Evolutionary conservation across 169 alveolate genomes (phyloP), one percentile per base, ranked within the genome.

Genomic region (Hepatocystis sp.): DNA sequence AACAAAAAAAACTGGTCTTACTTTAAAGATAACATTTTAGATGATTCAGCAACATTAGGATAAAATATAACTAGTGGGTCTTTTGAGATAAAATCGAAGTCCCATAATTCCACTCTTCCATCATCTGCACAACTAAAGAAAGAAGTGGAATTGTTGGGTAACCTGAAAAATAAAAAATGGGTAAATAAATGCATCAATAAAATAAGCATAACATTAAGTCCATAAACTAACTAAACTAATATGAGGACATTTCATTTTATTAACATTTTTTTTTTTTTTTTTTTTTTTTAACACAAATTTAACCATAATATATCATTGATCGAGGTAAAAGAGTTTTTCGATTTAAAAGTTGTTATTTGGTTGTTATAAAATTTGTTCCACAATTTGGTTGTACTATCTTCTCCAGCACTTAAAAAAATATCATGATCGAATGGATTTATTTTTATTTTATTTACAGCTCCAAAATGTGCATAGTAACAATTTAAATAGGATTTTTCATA

Each of bases 371-470:
- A 71, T 58, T 60, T 71, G 39, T 58, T 61, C 86, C 86, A 71
- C 39, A 71, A 55, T 30, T 71, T 71, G 4, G 58, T 66, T 58
- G 86, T 71, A 7, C 66, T 58, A 44, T 71, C 86, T 32, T 71
- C 86, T n/a, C 86, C 86, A 25, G 86, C 86, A 42, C 86, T 71
- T 71, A 71, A 19, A 39, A 71, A 71, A 58, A 71, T 71, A 51
- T 71, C 86, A 39, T 71, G 86, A 27, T 71, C 86, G 36, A 71
- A 71, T 44, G 25, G 19, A 46, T 71, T 71, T 71, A 71, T 71
- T 60, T 71, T 71, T 30, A 71, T 44, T 71, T 47, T 71, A 52
- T 71, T 71, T 7, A 71, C 86, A 39, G 86, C 27, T 2, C 86
- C 86, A 39, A 71, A 71, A 71, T 71, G 86, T 21, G 86, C 86